Evolutionary conservation across 176 grass and related monocot species (phyloP), one percentile per base, ranked within the genome.

Genomic region (Areca catechu): DNA sequence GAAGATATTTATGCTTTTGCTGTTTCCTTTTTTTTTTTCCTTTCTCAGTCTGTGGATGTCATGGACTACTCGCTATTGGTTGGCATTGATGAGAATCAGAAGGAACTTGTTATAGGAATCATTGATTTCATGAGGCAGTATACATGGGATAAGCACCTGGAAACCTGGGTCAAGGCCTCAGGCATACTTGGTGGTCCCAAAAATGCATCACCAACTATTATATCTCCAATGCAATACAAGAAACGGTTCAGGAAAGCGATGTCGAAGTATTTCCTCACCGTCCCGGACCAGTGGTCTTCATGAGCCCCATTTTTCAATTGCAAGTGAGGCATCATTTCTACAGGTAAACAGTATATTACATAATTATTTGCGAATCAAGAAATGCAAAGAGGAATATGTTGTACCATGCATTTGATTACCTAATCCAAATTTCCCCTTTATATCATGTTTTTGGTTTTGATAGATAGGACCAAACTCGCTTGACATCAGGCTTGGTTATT

Each of bases 161-260:
- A 97, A 68, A 97, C 86, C 6, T 90, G 83, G 86, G 92, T 97
- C 66, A 97, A 97, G 66, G 75, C 92, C 20, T 75, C 92, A 1
- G 92, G 92, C 66, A 91, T 97, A 58, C 81, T 97, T 16, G 92
- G 86, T 0, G 92, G 86, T 14, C 78, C 83, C 0, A 97, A 85
- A 72, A 85, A 97, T 23, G 78, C 79, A 20, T 34, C 77, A 1
- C 92, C 92, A 19, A 97, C 92, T 7, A 73, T 97, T 17, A 80
- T 97, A 58, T 97, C 83, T 18, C 86, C 86, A 1, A 25, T 82
- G 48, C 83, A 88, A 64, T 97, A 97, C 57, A 97, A 91, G 75
- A 90, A 74, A 77, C 80, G 92, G 63, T 97, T 97, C 65, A 72
- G 92, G 76, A 97, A 91, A 61, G 92, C 92, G n/a, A 91, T 97